Evolutionary conservation across 2,329 filamentous ascomycete genomes (phyloP), one percentile per base, ranked within the genome.

Genomic region (Phoma herbarum): DNA sequence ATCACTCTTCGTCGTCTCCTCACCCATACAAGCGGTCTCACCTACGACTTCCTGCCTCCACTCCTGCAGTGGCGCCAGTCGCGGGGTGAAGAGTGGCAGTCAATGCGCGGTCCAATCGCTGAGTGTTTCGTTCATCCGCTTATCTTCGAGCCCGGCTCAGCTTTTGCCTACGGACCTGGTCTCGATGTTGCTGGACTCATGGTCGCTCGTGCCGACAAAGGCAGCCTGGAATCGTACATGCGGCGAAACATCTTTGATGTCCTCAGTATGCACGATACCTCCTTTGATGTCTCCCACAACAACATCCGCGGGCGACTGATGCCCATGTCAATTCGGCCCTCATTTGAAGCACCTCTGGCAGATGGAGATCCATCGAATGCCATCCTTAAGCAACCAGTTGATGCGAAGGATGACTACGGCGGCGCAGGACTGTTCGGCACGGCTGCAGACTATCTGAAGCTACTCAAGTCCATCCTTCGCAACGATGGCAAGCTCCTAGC

Each of bases 111-210:
- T 9, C 49, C 59, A 8, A 57, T 70, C 11, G 35, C 43, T 4
- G 57, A 66, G 29, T 56, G 57, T 5, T 66, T 61, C 41, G 41
- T 35, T 3, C 54, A 55, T 11, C 70, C 69, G 6, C 61, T 73
- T 10, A 9, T 72, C n/a, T 73, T 67, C 50, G 71, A 73, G 47
- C 70, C 71, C 1, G 68, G 70, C 18, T 62, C 58, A n/a, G 56
- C 44, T 0, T 72, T 58, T 49, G 51, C 60, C 0, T 73, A 74
- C 37, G 69, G 67, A 2, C 44, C 52, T 47, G 58, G 70, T 18
- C 52, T 68, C 29, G 70, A 71, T 39, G 61, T 70, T 46, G 69
- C 58, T 2, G 71, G 70, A 3, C 48, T 70, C 33, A 67, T 72
- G 64, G 50, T 71, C 7, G 69, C 67, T 42, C 61, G 67, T 42